A percentile compares a stretch with the other conserved stretches of the same genome.
These are phyloP conservation scores for Dendrobium chrysotoxum DNA, from an alignment of 106 monocot species.

Conservation along the genomic window DNA sequence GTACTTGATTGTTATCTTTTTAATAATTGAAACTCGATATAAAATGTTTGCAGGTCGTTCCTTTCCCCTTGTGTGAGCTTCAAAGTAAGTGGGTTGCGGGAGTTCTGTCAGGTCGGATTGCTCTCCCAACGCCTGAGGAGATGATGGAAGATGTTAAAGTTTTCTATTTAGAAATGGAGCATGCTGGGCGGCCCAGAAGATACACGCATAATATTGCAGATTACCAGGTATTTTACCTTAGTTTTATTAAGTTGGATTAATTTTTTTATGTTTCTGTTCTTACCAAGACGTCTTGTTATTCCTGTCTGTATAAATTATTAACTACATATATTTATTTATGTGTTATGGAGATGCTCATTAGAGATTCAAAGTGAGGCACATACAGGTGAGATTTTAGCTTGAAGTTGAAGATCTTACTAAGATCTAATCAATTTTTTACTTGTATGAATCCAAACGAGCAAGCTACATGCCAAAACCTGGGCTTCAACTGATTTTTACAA, in stretches of 20 bases:
- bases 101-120: constrained; percentile 61
- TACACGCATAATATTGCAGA: constrained; percentile 58
- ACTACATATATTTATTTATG: too few relatives aligned
- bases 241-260: neutral
- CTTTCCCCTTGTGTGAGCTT: constrained; percentile 77
- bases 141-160: constrained; percentile 72
- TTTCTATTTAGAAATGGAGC: constrained; percentile 48
- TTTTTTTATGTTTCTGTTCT: too few relatives aligned
- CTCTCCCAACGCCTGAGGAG: constrained; percentile 53
- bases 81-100: constrained; percentile 97
- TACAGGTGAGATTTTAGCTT: too few relatives aligned
- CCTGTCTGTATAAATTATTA: too few relatives aligned
- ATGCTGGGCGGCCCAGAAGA: constrained; percentile 60
- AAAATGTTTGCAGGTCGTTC: constrained; percentile 33
- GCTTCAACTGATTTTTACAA: too few relatives aligned
- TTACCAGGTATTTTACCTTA: constrained; percentile 47
- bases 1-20: neutral
- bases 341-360: too few relatives aligned
- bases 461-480: too few relatives aligned
- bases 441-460: too few relatives aligned
- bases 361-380: too few relatives aligned
- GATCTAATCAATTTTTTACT: too few relatives aligned
- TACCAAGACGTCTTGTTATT: too few relatives aligned
- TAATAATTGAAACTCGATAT: neutral
- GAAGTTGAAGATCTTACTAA: neutral